Evolutionary conservation across 768 basidiomycete genomes (phyloP), one percentile per base, ranked within the genome.

Genomic region (Pleurotus djamor): DNA sequence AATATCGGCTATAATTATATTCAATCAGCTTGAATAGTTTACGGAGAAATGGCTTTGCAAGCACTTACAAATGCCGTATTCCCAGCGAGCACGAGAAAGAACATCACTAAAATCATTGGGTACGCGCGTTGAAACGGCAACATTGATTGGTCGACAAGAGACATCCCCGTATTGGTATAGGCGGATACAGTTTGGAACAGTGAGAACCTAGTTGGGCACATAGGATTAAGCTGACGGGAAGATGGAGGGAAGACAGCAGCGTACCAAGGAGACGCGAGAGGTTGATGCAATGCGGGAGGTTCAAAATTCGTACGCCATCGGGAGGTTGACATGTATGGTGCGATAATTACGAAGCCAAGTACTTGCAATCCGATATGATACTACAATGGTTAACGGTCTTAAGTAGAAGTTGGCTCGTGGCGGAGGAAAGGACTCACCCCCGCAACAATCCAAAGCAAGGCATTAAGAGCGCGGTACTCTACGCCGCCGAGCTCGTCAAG

Each of bases 401-500:
- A 54, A 16, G 59, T 17, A 59, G 35, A 48, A 43, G 14, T 61
- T 45, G 45, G n/a, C 9, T 33, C 45, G 48, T 47, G 48, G 37
- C 60, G 14, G n/a, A 17, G 63, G 54, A 33, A 33, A 5, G 54
- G 36, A 79, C 91, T 66, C 68, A 96, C 94, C 36, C 74, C 69
- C 9, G 81, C 81, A 38, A 96, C 84, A 58, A 96, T 82, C 89
- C 91, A 96, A 8, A 52, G 16, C 51, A 52, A 52, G 2, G 88
- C 83, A 47, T 87, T 87, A 63, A 97, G 73, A 10, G 89, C 91
- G 9, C 94, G 83, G 68, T 92, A 98, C 69, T 98, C 96, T 4
- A 96, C 89, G n/a, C 96, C 96, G 3, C 94, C 95, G 4, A 98
- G 75, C 70, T 97, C 95, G 63, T 96, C 94, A 64, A 92, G 75